Evolutionary conservation across 1,139 yeast species (phyloP), one percentile per base, ranked within the genome.

Genomic region (Saccharomyces hybrid): DNA sequence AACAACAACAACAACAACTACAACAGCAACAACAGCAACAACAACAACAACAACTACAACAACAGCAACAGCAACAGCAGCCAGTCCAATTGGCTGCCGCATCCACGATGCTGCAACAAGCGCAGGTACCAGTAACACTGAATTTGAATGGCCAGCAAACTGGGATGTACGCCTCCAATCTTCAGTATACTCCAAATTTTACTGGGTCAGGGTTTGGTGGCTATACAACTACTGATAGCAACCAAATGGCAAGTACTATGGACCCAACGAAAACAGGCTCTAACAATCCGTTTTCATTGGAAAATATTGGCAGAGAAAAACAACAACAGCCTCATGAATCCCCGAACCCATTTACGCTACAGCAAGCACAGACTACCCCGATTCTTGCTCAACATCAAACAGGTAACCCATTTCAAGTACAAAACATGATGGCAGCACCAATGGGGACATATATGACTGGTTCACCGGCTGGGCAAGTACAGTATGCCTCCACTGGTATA

Each of bases 191-290:
- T 49, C 69, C 79, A 38, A 63, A 74, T 2, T 73, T 70, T 58
- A 81, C 86, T 14, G 86, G 86, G 9, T 75, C 76, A 47, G 86
- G 86, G 0, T 80, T 80, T 68, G 84, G 84, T 14, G 83, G 83
- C 4, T 78, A 78, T 63, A 38, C 42, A 38, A 3, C 42, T 16
- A 8, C 4, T 8, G 25, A 38, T 16, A 38, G 23, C 13, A 7
- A 38, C 42, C 23, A 11, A 38, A 16, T 38, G 42, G 27, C 57
- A 31, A 31, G 31, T 49, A 27, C 32, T 4, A 6, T 28, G 9
- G 50, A 51, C 4, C 53, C 61, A 1, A 62, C 66, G 16, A 65
- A 64, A 9, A 47, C 53, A 9, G 49, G 47, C 5, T 46, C 46
- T 23, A 68, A 71, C 13, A 70, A 69, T 50, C 70, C 73, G 20